phyloP scores from a whole-genome alignment of 2,329 filamentous ascomycete genomes.

The Graphium sp. region DNA sequence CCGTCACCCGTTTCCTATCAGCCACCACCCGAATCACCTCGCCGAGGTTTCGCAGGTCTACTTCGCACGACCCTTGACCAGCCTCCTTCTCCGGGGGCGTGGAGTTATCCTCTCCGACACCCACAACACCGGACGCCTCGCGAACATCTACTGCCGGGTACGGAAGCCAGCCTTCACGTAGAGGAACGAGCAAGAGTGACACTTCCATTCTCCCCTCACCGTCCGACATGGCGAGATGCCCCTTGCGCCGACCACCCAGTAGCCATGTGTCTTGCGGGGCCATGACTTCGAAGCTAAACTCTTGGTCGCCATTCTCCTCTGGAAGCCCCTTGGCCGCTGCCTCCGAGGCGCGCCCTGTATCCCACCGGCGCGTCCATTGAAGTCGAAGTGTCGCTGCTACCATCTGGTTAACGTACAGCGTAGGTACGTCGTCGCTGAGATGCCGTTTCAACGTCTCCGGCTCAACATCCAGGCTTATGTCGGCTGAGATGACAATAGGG shows the following conservation, averaged over 20 bases:
- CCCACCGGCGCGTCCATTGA: constrained; percentile 46
- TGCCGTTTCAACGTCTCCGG: constrained; percentile 11
- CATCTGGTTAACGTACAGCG: constrained; percentile 45
- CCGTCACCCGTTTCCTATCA: constrained; percentile 54
- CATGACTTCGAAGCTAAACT: constrained; percentile 73
- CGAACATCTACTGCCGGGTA: constrained; percentile 68
- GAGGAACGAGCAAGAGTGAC: constrained; percentile 60
- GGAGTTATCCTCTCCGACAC: constrained; percentile 6
- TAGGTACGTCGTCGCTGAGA: constrained; percentile 15
- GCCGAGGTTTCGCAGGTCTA: constrained; percentile 62
- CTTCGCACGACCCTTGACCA: constrained; percentile 41
- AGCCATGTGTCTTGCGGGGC: constrained; percentile 66
- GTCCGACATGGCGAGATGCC: constrained; percentile 47
- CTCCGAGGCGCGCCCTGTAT: constrained; percentile 22
- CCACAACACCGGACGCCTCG: constrained; percentile 25
- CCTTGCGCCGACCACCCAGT: constrained; percentile 64
- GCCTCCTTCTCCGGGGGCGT: constrained; percentile 6
- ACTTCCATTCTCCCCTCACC: constrained; percentile 22
- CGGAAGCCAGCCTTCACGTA: constrained; percentile 61
- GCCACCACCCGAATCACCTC: constrained; percentile 62
- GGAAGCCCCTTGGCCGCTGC: constrained; percentile 7
- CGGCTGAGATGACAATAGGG: constrained; percentile 66
- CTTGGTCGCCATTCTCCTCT: constrained; percentile 32
- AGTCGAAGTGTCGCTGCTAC: constrained; percentile 44
- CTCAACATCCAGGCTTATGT: constrained; percentile 33